Evolutionary conservation across 2,329 filamentous ascomycete genomes (phyloP), one percentile per base, ranked within the genome.

Genomic region (Boeremia exigua): DNA sequence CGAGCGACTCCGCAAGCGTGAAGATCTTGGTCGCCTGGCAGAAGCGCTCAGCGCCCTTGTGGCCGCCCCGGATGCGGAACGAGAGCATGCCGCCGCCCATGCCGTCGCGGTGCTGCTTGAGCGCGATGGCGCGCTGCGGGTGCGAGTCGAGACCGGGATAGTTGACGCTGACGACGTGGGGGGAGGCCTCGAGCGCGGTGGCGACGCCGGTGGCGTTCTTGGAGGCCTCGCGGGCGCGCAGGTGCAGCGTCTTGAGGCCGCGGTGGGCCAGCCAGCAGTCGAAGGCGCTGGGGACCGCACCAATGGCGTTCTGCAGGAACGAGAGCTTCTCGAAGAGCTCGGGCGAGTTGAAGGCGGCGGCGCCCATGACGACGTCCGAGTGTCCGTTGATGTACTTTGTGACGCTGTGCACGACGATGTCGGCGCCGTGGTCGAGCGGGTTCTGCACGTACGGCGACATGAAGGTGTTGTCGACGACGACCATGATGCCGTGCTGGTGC

Each of bases 331-430:
- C 81, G 73, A 88, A 87, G 65, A 99, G 83, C 15, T 86, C 84
- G 53, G 92, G 87, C 28, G 89, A 90, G 84, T 97, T 98, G 85
- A 96, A 96, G 46, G 95, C 95, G 42, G 92, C 94, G 28, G 95
- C 90, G 63, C 95, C 95, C 95, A 99, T 99, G 69, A 98, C 88
- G 8, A 99, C 95, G 76, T 99, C 95, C 2, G 84, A 87, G 81
- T 99, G 95, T 46, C 95, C 95, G 77, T 98, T 98, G 81, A 99
- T 98, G 80, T 98, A 99, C 81, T 99, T 99, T 39, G 95, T 99
- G 52, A 99, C 95, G 51, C 88, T 93, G 83, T 98, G 94, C 38
- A 98, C 90, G 65, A 98, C 94, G 62, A 98, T 93, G 77, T 99
- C 95, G 66, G 95, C 95, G 67, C 95, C 95, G 74, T 94, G 91